Evolutionary conservation across 208 protist species (phyloP).

Genomic region (Leptomonas pyrrhocoris): DNA sequence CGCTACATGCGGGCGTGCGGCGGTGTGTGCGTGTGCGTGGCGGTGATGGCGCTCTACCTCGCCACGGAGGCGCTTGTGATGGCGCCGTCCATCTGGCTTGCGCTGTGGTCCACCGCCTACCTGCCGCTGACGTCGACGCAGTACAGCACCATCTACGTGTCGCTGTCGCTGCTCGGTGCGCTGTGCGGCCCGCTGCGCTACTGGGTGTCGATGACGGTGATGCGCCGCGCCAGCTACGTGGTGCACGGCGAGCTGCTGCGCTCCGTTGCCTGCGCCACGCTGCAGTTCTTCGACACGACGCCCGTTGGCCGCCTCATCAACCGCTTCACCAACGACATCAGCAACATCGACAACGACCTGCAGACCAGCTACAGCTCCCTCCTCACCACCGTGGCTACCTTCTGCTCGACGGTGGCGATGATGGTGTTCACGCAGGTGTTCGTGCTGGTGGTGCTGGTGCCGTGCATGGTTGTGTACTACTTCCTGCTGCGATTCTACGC

Average conservation of each 20-base stretch:
- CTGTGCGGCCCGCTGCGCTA: conserved; percentile 38
- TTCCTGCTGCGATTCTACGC: conserved; percentile 68
- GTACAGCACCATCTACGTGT: conserved; percentile 29
- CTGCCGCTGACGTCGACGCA: neutral
- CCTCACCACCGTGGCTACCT: conserved; percentile 39
- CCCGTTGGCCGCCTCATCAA: conserved; percentile 94
- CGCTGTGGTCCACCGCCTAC: conserved; percentile 52
- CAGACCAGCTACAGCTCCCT: conserved; percentile 21
- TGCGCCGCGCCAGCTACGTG: conserved; percentile 28
- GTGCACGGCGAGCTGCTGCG: conserved; percentile 56
- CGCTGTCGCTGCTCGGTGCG: conserved; percentile 18
- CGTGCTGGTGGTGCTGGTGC: conserved; percentile 49
- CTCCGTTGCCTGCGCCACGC: conserved; percentile 48
- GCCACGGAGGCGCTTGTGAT: conserved; percentile 44
- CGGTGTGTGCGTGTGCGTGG: conserved; percentile 19
- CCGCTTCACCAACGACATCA: conserved; percentile 92
- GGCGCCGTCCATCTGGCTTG: conserved; percentile 56
- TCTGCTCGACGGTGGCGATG: conserved; percentile 35
- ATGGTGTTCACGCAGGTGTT: conserved; percentile 42
- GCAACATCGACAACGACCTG: conserved; percentile 71
- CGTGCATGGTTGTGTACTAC: conserved; percentile 65
- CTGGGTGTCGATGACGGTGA: conserved; percentile 16
- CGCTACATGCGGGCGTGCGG: conserved; percentile 63
- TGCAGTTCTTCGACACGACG: conserved; percentile 95
- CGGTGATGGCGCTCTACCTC: conserved; percentile 40